Evolutionary conservation across 2,329 filamentous ascomycete species (phyloP).

Genomic region (Chalara sp.): DNA sequence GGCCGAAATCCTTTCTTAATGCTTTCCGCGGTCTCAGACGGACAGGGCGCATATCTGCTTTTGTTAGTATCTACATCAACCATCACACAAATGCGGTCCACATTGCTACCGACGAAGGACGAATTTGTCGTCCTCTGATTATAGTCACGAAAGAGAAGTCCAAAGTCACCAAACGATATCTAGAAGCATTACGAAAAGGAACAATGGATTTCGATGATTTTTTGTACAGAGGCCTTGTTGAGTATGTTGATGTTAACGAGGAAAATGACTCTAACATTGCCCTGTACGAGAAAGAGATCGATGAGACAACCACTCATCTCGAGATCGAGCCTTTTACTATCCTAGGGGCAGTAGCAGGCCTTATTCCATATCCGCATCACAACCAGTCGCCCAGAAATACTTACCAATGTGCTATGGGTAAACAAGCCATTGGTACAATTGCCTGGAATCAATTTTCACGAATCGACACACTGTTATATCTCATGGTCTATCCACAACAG

Average conservation of each 20-base stretch:
- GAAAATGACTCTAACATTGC: conserved; percentile 95
- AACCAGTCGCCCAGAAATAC: conserved; percentile 98
- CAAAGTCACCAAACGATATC: conserved; percentile 70
- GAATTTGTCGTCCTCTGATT: conserved; percentile 92
- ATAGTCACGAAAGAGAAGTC: conserved; percentile 85
- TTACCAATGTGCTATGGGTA: conserved; percentile 99
- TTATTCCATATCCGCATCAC: conserved; percentile 97
- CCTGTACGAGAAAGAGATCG: conserved; percentile 80
- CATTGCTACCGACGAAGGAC: conserved; percentile 93
- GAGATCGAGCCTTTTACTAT: conserved; percentile 98
- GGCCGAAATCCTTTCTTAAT: conserved; percentile 79
- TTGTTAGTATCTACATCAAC: conserved; percentile 95
- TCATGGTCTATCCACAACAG: conserved; percentile 95
- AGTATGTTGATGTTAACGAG: conserved; percentile 97
- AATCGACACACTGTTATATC: conserved; percentile 92
- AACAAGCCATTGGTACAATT: conserved; percentile 97
- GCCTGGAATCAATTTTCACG: conserved; percentile 97
- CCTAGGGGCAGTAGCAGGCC: conserved; percentile 85
- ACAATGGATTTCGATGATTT: conserved; percentile 92
- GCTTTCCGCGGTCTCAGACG: conserved; percentile 82
- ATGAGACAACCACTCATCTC: conserved; percentile 78
- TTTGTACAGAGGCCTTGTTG: conserved; percentile 79
- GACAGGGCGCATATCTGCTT: conserved; percentile 88
- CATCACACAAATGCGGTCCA: conserved; percentile 87
- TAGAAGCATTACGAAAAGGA: conserved; percentile 75